Conservation (phyloP, 2,329 filamentous ascomycete species). For the Metarhizium rileyi region DNA sequence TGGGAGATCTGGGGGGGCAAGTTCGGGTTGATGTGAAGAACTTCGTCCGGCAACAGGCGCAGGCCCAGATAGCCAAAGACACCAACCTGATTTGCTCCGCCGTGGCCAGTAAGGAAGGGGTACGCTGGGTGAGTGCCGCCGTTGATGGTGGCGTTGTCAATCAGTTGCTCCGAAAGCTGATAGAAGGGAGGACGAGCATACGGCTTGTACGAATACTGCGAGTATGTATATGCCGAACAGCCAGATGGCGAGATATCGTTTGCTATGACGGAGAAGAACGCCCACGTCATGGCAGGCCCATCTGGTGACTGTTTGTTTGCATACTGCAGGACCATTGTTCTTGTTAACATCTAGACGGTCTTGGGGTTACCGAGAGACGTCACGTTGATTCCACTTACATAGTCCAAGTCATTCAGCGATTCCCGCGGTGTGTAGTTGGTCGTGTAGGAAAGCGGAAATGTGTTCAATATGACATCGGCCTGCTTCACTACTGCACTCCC, state of each 20-base stretch:
- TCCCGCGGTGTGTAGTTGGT: slow-evolving; percentile 18
- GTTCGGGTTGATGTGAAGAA: slow-evolving; percentile 50
- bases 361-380: slow-evolving; percentile 40
- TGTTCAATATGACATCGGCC: slow-evolving; percentile 57
- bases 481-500: slow-evolving; percentile 57
- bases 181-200: slow-evolving; percentile 59
- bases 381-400: slow-evolving; percentile 19
- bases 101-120: slow-evolving; percentile 62
- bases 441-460: slow-evolving; percentile 54
- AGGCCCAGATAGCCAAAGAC: slow-evolving; percentile 60
- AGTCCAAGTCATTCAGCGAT: slow-evolving; percentile 13
- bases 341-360: not conserved
- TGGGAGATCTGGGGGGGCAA: slow-evolving; percentile 45
- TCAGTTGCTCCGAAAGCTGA: slow-evolving; percentile 59
- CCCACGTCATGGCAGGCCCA: slow-evolving; percentile 66
- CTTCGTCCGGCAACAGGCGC: slow-evolving; percentile 44
- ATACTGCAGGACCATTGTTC: slow-evolving; percentile 37
- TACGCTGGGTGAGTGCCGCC: slow-evolving; percentile 42
- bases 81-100: slow-evolving; percentile 57
- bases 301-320: slow-evolving; percentile 33
- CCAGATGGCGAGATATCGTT: slow-evolving; percentile 57
- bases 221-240: slow-evolving; percentile 59
- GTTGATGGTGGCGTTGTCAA: slow-evolving; percentile 54
- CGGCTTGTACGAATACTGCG: slow-evolving; percentile 50
- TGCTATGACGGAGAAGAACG: slow-evolving; percentile 57